A percentile compares a stretch with the other conserved stretches of the same genome.
Conservation (phyloP, 768 basidiomycete species). For the Boletus insuetus region DNA sequence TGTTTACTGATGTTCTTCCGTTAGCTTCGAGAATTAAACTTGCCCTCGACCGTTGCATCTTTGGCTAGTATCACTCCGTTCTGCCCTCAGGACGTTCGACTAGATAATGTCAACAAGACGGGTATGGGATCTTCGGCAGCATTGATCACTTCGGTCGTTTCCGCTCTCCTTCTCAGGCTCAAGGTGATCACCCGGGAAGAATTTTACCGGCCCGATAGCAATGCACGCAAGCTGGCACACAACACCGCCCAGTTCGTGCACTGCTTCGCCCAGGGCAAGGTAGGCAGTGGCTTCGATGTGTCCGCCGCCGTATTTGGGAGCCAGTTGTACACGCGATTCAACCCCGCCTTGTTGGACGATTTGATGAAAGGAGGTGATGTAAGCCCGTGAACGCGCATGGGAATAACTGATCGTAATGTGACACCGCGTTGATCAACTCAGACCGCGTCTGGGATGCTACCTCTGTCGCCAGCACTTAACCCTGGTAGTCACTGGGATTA, state of each 20-base stretch:
- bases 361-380: constrained; percentile 26
- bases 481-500: constrained; percentile 71
- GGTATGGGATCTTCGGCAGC: constrained; percentile 97
- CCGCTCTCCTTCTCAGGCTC: constrained; percentile 78
- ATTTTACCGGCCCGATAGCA: constrained; percentile 41
- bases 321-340: constrained; percentile 88
- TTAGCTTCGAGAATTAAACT: constrained; percentile 61
- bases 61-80: constrained; percentile 76
- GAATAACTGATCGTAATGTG: neutral
- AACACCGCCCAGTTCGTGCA: constrained; percentile 94
- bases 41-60: constrained; percentile 63
- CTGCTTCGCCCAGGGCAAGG: constrained; percentile 95
- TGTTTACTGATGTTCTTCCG: neutral
- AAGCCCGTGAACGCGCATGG: constrained; percentile 2
- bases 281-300: constrained; percentile 97
- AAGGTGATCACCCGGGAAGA: constrained; percentile 52
- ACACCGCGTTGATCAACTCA: constrained; percentile 2
- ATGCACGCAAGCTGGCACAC: constrained; percentile 68
- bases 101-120: constrained; percentile 93
- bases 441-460: constrained; percentile 10
- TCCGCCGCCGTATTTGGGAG: constrained; percentile 92
- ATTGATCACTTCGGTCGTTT: constrained; percentile 91
- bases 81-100: constrained; percentile 58
- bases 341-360: constrained; percentile 43
- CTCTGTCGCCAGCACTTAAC: constrained; percentile 54